These are phyloP conservation scores for Silybum marianum DNA, from an alignment of 129 eudicot species.

Conservation along the genomic window DNA sequence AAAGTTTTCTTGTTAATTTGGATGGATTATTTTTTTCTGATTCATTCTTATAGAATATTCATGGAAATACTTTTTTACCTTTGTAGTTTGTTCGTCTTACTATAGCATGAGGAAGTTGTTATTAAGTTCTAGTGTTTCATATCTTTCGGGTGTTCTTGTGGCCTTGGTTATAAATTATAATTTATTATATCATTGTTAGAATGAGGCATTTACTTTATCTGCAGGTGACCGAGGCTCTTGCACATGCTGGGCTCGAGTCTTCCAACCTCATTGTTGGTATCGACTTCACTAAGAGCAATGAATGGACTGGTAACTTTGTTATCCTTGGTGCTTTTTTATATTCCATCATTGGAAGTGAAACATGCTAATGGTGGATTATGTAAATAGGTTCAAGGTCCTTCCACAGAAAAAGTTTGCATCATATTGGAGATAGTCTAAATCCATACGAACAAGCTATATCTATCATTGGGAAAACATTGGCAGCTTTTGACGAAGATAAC, in stretches of 20 bases:
- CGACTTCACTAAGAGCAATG: conserved; percentile 96
- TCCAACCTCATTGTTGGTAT: conserved; percentile 93
- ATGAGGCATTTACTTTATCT: conserved; percentile 15
- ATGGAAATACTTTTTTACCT: background rate
- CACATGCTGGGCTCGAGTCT: conserved; percentile 93
- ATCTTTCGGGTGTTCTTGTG: background rate
- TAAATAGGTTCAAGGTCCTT: conserved; percentile 70
- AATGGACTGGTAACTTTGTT: conserved; percentile 76
- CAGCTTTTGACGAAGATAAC: conserved; percentile 93
- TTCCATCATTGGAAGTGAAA: background rate
- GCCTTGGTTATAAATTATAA: background rate
- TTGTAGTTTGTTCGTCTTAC: background rate
- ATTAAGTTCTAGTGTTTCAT: background rate
- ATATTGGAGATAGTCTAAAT: conserved; percentile 62
- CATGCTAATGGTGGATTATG: conserved; percentile 34
- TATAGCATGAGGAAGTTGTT: background rate
- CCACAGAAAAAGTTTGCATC: conserved; percentile 78
- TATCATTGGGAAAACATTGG: conserved; percentile 87
- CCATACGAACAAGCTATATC: conserved; percentile 96
- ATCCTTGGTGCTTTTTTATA: background rate
- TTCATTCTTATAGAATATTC: background rate
- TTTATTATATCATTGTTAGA: background rate
- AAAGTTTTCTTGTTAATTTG: background rate
- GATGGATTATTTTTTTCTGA: background rate
- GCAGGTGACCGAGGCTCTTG: conserved; percentile 88